phyloP scores from a whole-genome alignment of 2,329 filamentous ascomycete species.

The Madurella fahalii region DNA sequence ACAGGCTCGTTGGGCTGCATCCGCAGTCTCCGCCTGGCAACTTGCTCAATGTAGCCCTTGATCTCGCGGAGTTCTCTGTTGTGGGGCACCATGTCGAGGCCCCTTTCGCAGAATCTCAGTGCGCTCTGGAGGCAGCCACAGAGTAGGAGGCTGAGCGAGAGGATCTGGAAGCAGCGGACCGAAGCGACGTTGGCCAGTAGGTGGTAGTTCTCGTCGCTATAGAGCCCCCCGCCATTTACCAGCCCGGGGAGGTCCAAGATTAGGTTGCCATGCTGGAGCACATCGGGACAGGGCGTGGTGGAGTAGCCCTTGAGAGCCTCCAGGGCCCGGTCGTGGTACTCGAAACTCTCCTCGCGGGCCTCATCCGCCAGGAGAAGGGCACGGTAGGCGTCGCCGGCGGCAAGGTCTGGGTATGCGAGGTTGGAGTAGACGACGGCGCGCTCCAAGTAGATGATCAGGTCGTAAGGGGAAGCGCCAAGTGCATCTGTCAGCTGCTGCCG shows the following conservation, averaged over 20 bases:
- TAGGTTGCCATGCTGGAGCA: conserved; percentile 45
- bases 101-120: conserved; percentile 60
- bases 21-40: conserved; percentile 48
- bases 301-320: conserved; percentile 46
- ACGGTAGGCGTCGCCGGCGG: conserved; percentile 83
- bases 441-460: conserved; percentile 61
- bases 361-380: conserved; percentile 85
- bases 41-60: conserved; percentile 49
- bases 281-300: conserved; percentile 37
- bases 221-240: conserved; percentile 32
- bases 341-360: conserved; percentile 70
- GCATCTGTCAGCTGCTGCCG: conserved; percentile 56
- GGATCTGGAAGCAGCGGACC: conserved; percentile 56
- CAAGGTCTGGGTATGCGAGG: conserved; percentile 84
- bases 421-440: conserved; percentile 67
- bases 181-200: conserved; percentile 48
- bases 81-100: conserved; percentile 50
- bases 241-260: conserved; percentile 33
- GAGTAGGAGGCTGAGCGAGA: conserved; percentile 56
- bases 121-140: conserved; percentile 68
- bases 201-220: conserved; percentile 32
- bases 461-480: conserved; percentile 52
- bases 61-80: conserved; percentile 54
- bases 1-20: conserved; percentile 42
- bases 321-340: conserved; percentile 69